Percentiles rank a stretch among this genome's conserved stretches.
phyloP scores from a whole-genome alignment of 2,329 filamentous ascomycete species.

The Aureobasidium lini region DNA sequence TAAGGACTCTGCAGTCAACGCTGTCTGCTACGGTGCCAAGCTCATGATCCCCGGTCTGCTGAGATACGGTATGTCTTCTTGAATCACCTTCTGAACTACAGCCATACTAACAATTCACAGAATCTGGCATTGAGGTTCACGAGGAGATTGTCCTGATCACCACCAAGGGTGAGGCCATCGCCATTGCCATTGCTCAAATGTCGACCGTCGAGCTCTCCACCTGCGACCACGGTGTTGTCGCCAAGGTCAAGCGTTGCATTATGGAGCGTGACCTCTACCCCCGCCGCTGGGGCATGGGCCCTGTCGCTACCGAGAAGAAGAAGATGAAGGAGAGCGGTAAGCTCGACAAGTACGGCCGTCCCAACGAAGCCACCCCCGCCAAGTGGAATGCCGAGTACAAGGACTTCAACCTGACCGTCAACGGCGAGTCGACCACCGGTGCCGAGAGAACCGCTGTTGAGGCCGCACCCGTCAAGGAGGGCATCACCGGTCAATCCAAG shows the following conservation, averaged over 20 bases:
- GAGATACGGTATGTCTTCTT: slow-evolving; percentile 64
- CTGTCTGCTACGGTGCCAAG: slow-evolving; percentile 97
- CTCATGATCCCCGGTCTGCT: slow-evolving; percentile 96
- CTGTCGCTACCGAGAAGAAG: slow-evolving; percentile 94
- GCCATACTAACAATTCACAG: slow-evolving; percentile 38
- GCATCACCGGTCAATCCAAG: slow-evolving; percentile 25
- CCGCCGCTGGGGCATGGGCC: slow-evolving; percentile 90
- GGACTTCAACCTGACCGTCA: slow-evolving; percentile 60
- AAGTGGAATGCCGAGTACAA: slow-evolving; percentile 92
- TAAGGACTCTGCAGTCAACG: slow-evolving; percentile 94
- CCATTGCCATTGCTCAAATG: slow-evolving; percentile 94
- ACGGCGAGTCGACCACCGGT: slow-evolving; percentile 21
- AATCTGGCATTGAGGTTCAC: slow-evolving; percentile 83
- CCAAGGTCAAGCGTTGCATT: slow-evolving; percentile 98
- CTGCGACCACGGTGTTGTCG: slow-evolving; percentile 94
- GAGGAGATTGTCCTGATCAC: slow-evolving; percentile 98
- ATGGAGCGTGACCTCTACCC: slow-evolving; percentile 99
- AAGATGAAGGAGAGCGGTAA: slow-evolving; percentile 98
- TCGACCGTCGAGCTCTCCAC: slow-evolving; percentile 94
- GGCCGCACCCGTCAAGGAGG: slow-evolving; percentile 29
- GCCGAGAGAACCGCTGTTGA: slow-evolving; percentile 26
- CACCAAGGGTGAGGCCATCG: slow-evolving; percentile 97
- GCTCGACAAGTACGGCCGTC: slow-evolving; percentile 91
- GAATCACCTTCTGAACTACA: neutral
- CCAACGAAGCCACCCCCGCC: slow-evolving; percentile 86